Conservation (phyloP, 208 protist species). For the Crithidia bombi region DNA sequence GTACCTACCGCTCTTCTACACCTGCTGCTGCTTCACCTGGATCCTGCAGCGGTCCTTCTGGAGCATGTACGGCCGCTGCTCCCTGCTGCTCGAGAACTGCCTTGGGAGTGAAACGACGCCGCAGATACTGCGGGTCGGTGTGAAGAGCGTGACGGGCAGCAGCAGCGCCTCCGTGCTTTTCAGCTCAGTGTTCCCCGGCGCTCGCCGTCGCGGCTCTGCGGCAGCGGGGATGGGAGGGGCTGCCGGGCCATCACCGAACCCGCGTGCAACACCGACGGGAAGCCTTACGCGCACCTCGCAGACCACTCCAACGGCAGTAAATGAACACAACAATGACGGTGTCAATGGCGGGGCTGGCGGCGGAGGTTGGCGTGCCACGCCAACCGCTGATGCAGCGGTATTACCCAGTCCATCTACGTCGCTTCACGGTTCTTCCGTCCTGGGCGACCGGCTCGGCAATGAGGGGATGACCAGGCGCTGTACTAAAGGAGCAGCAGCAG, state of each 20-base stretch:
- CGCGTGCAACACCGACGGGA: not conserved
- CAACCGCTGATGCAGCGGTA: not conserved
- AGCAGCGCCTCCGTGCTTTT: slow-evolving; percentile 15
- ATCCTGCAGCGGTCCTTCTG: slow-evolving; percentile 66
- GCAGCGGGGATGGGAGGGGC: not conserved
- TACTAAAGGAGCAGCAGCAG: not conserved
- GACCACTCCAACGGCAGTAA: not conserved
- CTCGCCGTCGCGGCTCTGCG: slow-evolving; percentile 8
- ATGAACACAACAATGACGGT: not conserved
- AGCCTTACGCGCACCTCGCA: not conserved
- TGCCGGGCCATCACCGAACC: not conserved
- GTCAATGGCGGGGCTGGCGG: not conserved
- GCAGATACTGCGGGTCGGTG: slow-evolving; percentile 14
- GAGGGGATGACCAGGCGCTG: too few species aligned
- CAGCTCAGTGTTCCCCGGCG: slow-evolving; percentile 1
- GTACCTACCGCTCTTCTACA: slow-evolving; percentile 38
- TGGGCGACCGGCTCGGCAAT: not conserved
- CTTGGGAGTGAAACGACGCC: slow-evolving; percentile 32
- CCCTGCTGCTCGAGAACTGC: slow-evolving; percentile 69
- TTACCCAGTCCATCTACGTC: not conserved
- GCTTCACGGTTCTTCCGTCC: not conserved
- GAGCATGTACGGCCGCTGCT: slow-evolving; percentile 60
- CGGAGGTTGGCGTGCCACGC: not conserved
- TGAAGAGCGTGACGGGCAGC: not conserved
- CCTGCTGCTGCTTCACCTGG: slow-evolving; percentile 70